phyloP scores from a whole-genome alignment of 805 yeast genomes.

The Huiozyma naganishii region DNA sequence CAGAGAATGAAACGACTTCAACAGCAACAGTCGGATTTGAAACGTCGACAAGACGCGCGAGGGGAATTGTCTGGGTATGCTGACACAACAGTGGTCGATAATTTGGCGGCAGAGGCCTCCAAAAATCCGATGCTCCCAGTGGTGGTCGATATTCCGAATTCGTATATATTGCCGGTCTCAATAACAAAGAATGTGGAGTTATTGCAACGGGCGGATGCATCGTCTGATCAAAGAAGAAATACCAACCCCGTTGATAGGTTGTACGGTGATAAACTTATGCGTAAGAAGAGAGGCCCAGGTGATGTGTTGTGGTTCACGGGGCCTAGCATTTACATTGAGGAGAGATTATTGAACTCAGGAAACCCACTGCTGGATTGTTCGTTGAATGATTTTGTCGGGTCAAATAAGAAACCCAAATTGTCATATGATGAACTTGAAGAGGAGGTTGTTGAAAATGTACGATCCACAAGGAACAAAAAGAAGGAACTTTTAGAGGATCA shows the following conservation, averaged over 20 bases:
- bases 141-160: conserved; percentile 20
- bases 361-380: conserved; percentile 3
- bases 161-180: conserved; percentile 24
- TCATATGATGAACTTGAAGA: conserved; percentile 21
- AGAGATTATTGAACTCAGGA: conserved; percentile 29
- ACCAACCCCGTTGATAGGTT: not conserved
- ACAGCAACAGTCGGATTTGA: conserved; percentile 16
- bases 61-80: conserved; percentile 16
- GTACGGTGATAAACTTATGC: conserved; percentile 8
- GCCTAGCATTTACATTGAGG: conserved; percentile 44
- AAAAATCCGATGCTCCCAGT: conserved; percentile 16
- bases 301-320: conserved; percentile 60
- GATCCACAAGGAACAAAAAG: conserved; percentile 1
- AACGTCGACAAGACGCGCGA: conserved; percentile 12
- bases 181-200: conserved; percentile 28
- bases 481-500: not conserved
- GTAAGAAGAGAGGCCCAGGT: conserved; percentile 12
- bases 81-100: conserved; percentile 16
- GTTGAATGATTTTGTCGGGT: conserved; percentile 1
- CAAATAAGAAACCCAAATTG: conserved; percentile 5
- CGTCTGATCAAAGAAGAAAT: conserved; percentile 13
- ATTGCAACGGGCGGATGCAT: conserved; percentile 28
- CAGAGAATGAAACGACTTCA: conserved; percentile 15
- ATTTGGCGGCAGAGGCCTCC: conserved; percentile 20
- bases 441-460: conserved; percentile 3